Conservation (phyloP, 2,329 filamentous ascomycete genomes). For the Hypoxylon sp. region DNA sequence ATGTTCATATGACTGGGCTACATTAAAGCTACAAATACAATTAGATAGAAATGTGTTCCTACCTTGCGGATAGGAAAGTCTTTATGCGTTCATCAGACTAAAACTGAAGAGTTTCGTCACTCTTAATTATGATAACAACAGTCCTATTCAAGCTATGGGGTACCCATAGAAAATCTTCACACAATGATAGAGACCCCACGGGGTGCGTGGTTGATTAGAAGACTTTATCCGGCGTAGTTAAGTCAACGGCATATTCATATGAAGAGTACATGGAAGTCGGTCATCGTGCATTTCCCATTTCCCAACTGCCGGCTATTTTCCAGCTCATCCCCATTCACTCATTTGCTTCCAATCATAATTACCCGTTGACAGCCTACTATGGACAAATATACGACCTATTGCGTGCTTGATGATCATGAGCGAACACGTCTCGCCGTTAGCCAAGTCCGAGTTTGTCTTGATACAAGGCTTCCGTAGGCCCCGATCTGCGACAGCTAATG, state of each 20-base stretch:
- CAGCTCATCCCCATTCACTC: neutral
- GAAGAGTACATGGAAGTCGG: neutral
- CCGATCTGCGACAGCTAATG: neutral
- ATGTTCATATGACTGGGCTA: no score
- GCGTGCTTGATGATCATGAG: slow-evolving; percentile 2
- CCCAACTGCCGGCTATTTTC: slow-evolving; percentile 33
- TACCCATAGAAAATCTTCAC: neutral
- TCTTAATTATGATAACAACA: neutral
- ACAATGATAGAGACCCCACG: neutral
- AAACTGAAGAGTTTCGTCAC: neutral
- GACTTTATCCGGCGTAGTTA: slow-evolving; percentile 31
- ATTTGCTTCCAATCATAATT: slow-evolving; percentile 20
- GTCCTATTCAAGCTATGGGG: neutral
- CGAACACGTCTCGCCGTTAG: neutral
- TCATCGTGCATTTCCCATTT: slow-evolving; percentile 3
- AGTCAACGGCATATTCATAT: neutral
- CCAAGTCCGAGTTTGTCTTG: neutral
- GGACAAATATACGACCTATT: slow-evolving; percentile 11
- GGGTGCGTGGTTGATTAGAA: neutral
- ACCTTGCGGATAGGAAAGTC: no score
- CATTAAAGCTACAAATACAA: no score
- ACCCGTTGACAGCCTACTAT: slow-evolving; percentile 27
- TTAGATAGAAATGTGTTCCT: no score
- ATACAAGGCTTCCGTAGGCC: neutral
- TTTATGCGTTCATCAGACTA: neutral